These are phyloP conservation scores for Tirmania nivea DNA, from an alignment of 495 filamentous ascomycete genomes.

Conservation along the genomic window DNA sequence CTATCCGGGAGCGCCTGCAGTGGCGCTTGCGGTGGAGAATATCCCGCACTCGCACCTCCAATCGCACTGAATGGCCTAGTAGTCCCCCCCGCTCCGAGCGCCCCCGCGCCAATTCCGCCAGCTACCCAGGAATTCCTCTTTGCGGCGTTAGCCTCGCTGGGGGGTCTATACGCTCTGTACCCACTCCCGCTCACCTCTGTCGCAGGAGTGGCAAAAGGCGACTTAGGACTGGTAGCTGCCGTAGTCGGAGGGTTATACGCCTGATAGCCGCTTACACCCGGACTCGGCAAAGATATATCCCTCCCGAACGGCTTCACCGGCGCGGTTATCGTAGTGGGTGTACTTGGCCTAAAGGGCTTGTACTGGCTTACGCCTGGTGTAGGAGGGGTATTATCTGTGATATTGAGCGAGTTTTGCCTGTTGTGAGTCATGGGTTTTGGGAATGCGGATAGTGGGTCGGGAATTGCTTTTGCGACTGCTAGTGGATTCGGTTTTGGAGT, in stretches of 20 bases:
- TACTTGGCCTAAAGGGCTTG: background rate
- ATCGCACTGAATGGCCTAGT: background rate
- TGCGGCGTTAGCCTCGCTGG: too few species aligned
- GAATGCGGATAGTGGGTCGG: too few species aligned
- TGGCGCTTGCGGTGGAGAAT: too few species aligned
- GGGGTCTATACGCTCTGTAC: too few species aligned
- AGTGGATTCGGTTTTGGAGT: too few species aligned
- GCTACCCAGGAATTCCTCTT: too few species aligned
- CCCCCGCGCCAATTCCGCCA: too few species aligned
- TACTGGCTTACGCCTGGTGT: background rate
- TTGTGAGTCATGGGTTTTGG: too few species aligned
- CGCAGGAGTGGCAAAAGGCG: background rate
- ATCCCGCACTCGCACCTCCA: background rate
- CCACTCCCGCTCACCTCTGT: background rate
- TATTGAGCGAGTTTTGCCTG: too few species aligned
- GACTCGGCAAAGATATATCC: background rate
- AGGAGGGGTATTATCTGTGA: too few species aligned
- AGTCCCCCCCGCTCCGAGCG: background rate
- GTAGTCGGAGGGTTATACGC: background rate
- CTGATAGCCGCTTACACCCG: background rate
- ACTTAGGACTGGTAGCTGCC: too few species aligned
- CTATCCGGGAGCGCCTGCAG: background rate
- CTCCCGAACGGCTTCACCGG: background rate
- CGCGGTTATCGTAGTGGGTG: background rate
- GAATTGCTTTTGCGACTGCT: too few species aligned